These are phyloP conservation scores for Alternaria viburni DNA, from an alignment of 2,329 filamentous ascomycete genomes.

Conservation along the genomic window DNA sequence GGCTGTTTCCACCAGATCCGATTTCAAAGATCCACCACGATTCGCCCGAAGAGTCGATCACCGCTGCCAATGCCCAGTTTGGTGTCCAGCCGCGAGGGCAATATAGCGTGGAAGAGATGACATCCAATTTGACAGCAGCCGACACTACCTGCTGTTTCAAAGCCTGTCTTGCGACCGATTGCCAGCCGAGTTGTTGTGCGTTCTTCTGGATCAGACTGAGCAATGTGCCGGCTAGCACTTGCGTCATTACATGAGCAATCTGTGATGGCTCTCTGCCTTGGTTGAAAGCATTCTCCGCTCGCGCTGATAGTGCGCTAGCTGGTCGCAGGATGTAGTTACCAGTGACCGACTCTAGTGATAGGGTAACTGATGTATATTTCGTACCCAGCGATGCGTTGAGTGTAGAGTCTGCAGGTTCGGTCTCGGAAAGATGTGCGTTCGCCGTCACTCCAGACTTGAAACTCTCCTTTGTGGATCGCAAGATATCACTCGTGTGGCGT, in stretches of 20 bases:
- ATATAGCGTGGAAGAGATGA: constrained; percentile 72
- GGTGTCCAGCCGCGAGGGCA: constrained; percentile 73
- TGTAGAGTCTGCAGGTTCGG: constrained; percentile 70
- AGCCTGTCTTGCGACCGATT: constrained; percentile 45
- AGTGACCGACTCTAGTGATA: constrained; percentile 78
- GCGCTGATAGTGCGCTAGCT: constrained; percentile 41
- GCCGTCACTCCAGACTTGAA: constrained; percentile 65
- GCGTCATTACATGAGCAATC: constrained; percentile 64
- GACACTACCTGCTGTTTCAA: constrained; percentile 61
- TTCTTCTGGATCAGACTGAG: constrained; percentile 67
- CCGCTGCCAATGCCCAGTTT: constrained; percentile 73
- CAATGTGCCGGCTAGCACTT: constrained; percentile 66
- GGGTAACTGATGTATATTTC: constrained; percentile 60
- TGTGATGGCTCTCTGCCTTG: constrained; percentile 63
- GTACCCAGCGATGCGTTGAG: constrained; percentile 74
- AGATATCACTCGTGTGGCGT: constrained; percentile 73
- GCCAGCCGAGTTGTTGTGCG: constrained; percentile 71
- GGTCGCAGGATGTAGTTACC: constrained; percentile 77
- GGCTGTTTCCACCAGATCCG: constrained; percentile 25
- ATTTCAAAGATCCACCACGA: constrained; percentile 49
- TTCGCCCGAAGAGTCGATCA: constrained; percentile 43
- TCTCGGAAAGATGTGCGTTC: constrained; percentile 62
- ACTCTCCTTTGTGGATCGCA: constrained; percentile 66
- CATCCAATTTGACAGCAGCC: constrained; percentile 64
- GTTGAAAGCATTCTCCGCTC: constrained; percentile 71